Percentiles rank a stretch among this genome's conserved stretches.
These are phyloP conservation scores for Colletotrichum abscissum DNA, from an alignment of 2,329 filamentous ascomycete species.

Conservation along the genomic window DNA sequence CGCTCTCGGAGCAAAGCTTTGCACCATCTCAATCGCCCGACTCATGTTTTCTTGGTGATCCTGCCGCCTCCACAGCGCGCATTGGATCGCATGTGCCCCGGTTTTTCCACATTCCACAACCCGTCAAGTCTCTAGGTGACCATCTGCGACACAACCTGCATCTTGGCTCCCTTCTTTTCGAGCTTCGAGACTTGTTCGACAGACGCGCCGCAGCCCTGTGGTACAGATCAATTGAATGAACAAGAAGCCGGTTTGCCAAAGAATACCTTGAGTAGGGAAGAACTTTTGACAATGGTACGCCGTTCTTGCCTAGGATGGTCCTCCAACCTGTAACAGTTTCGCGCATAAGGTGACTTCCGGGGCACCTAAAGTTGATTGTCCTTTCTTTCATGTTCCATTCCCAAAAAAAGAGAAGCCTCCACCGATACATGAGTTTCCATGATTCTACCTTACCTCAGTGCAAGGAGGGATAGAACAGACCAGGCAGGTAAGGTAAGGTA, in stretches of 20 bases:
- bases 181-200: background rate
- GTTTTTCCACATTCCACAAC: slow-evolving; percentile 12
- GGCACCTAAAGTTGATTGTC: background rate
- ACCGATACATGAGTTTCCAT: background rate
- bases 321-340: background rate
- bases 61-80: slow-evolving; percentile 17
- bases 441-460: background rate
- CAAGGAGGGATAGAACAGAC: background rate
- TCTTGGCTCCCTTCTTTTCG: background rate
- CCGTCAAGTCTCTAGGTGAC: background rate
- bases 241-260: background rate
- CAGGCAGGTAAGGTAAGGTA: background rate
- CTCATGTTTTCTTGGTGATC: slow-evolving; percentile 33
- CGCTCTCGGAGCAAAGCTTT: slow-evolving; percentile 33
- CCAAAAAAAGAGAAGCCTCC: background rate
- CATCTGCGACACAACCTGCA: background rate
- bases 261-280: background rate
- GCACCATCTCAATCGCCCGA: slow-evolving; percentile 7
- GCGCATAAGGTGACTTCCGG: too few species aligned
- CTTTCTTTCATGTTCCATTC: background rate
- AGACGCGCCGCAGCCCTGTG: background rate
- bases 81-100: slow-evolving; percentile 9
- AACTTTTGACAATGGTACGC: background rate
- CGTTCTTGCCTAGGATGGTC: background rate
- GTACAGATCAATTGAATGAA: background rate